Evolutionary conservation across 352 stramenopile genomes (phyloP).

Genomic region (Thraustochytrium sp.): DNA sequence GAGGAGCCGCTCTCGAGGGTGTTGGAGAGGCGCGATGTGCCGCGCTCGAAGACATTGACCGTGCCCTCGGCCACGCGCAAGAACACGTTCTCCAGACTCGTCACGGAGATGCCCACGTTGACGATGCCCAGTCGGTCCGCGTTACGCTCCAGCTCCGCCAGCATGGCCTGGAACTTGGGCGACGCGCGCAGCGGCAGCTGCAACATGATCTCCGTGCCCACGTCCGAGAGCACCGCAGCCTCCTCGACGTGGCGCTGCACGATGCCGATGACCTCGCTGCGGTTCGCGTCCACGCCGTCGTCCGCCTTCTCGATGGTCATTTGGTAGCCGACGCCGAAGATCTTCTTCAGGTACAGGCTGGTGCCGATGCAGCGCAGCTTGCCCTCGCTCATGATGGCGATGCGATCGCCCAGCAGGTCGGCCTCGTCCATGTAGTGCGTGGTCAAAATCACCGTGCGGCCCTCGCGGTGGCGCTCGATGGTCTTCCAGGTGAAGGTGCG

Average conservation of each 20-base stretch:
- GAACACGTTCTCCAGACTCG: conserved; percentile 31
- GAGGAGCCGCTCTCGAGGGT: neutral
- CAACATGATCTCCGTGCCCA: conserved; percentile 23
- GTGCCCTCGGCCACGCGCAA: neutral
- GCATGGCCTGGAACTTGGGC: neutral
- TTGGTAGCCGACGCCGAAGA: conserved; percentile 6
- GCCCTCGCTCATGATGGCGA: conserved; percentile 59
- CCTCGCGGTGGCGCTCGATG: conserved; percentile 30
- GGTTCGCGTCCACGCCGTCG: neutral
- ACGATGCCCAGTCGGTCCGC: neutral
- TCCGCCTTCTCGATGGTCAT: conserved; percentile 21
- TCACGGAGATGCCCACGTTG: neutral
- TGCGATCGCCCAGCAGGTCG: conserved; percentile 59
- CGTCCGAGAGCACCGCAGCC: neutral
- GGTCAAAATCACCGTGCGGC: conserved; percentile 48
- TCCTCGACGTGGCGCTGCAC: neutral
- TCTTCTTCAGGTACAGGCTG: conserved; percentile 12
- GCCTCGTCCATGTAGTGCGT: too few species aligned
- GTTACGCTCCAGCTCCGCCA: neutral
- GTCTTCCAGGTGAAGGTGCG: conserved; percentile 43
- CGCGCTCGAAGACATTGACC: neutral
- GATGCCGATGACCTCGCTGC: neutral
- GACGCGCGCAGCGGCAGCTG: neutral
- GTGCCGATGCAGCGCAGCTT: conserved; percentile 42
- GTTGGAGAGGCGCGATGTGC: neutral